phyloP scores from a whole-genome alignment of 1,139 yeast genomes.

The Saccharomycopsis hybrid region DNA sequence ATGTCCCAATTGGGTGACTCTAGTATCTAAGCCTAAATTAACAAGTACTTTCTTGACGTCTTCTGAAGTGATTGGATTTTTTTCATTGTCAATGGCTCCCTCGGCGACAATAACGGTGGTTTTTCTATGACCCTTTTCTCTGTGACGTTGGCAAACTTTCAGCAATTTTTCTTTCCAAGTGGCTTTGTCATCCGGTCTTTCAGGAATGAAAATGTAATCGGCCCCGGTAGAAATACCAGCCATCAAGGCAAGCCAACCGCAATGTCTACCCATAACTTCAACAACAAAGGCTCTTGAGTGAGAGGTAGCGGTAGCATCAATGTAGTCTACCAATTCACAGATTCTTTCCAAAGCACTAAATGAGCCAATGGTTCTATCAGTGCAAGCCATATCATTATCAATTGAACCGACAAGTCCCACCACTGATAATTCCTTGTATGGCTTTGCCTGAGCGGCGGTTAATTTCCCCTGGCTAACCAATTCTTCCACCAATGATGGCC shows the following conservation, averaged over 20 bases:
- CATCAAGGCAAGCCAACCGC: slow-evolving; percentile 84
- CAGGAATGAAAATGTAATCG: slow-evolving; percentile 75
- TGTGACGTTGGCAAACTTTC: slow-evolving; percentile 57
- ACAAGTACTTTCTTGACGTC: slow-evolving; percentile 67
- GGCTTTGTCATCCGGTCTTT: slow-evolving; percentile 56
- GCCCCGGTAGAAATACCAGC: slow-evolving; percentile 81
- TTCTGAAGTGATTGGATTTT: slow-evolving; percentile 58
- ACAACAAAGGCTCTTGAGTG: slow-evolving; percentile 80
- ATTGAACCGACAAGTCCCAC: slow-evolving; percentile 79
- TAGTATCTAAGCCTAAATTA: slow-evolving; percentile 67
- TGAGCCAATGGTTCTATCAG: slow-evolving; percentile 80
- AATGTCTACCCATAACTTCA: slow-evolving; percentile 88
- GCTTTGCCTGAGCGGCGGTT: slow-evolving; percentile 44
- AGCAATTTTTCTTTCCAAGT: slow-evolving; percentile 66
- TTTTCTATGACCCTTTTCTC: slow-evolving; percentile 67
- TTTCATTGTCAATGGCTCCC: slow-evolving; percentile 67
- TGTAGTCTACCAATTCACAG: slow-evolving; percentile 71
- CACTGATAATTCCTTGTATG: slow-evolving; percentile 55
- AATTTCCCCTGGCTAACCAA: slow-evolving; percentile 45
- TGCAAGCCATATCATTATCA: slow-evolving; percentile 78
- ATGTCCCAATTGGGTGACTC: slow-evolving; percentile 75
- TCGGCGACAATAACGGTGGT: slow-evolving; percentile 80
- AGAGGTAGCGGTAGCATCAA: slow-evolving; percentile 78
- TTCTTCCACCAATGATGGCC: slow-evolving; percentile 69
- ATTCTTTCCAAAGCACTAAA: slow-evolving; percentile 72